Conservation (phyloP, 2,329 filamentous ascomycete genomes). For the Tolypocladium ophioglossoides region DNA sequence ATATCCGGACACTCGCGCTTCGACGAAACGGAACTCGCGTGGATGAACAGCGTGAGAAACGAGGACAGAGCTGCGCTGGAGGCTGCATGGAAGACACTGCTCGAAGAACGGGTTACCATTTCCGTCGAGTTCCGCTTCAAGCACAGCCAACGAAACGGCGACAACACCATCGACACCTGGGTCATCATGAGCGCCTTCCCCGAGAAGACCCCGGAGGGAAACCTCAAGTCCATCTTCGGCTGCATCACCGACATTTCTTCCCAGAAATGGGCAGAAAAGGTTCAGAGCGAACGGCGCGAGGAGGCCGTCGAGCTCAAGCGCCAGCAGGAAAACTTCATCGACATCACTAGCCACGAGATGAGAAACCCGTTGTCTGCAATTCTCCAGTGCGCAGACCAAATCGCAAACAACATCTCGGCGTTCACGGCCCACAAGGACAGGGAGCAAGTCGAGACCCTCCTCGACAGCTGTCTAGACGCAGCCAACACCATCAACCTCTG, state of each 20-base stretch:
- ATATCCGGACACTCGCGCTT: constrained; percentile 57
- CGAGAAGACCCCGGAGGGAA: constrained; percentile 52
- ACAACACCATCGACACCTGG: constrained; percentile 59
- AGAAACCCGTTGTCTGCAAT: constrained; percentile 67
- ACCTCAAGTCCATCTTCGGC: constrained; percentile 65
- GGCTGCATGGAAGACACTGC: constrained; percentile 50
- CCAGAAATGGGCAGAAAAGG: constrained; percentile 75
- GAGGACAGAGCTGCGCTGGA: constrained; percentile 53
- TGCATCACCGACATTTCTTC: constrained; percentile 78
- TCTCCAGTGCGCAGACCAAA: constrained; percentile 67
- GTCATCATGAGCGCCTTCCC: constrained; percentile 68
- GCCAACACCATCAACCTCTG: constrained; percentile 76
- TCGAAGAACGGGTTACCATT: constrained; percentile 50
- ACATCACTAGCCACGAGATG: constrained; percentile 68
- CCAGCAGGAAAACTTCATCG: constrained; percentile 62
- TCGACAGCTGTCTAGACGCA: constrained; percentile 56
- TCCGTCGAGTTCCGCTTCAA: constrained; percentile 71
- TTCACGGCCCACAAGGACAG: constrained; percentile 26
- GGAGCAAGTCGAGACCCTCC: constrained; percentile 34
- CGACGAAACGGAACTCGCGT: constrained; percentile 47
- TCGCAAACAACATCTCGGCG: constrained; percentile 38
- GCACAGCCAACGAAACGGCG: constrained; percentile 50
- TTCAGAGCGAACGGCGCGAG: constrained; percentile 66
- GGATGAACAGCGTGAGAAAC: constrained; percentile 62
- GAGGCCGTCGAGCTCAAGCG: constrained; percentile 74